A percentile compares a stretch with the other conserved stretches of the same genome.
Conservation (phyloP, 2,329 filamentous ascomycete genomes). For the Rutstroemia sp. region DNA sequence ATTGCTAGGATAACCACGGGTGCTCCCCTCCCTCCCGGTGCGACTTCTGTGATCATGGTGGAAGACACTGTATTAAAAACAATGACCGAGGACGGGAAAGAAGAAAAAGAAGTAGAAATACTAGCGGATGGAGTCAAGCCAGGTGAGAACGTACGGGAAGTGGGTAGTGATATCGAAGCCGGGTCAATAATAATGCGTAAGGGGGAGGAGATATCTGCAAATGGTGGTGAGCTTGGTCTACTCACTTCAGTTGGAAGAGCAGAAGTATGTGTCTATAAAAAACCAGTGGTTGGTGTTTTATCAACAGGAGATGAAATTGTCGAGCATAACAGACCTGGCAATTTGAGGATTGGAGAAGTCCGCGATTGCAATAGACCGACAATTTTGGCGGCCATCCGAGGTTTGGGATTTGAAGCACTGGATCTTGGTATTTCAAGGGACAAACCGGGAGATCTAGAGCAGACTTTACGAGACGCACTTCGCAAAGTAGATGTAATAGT, state of each 20-base stretch:
- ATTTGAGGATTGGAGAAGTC: slow-evolving; percentile 72
- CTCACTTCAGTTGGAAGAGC: slow-evolving; percentile 75
- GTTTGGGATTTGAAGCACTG: slow-evolving; percentile 69
- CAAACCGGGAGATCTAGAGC: slow-evolving; percentile 65
- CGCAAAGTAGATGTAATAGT: slow-evolving; percentile 73
- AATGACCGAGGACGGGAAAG: slow-evolving; percentile 69
- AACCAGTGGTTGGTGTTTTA: slow-evolving; percentile 75
- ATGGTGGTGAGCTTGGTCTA: slow-evolving; percentile 86
- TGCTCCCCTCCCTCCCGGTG: slow-evolving; percentile 79
- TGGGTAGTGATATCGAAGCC: slow-evolving; percentile 76
- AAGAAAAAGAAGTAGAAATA: slow-evolving; percentile 86
- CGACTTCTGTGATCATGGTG: slow-evolving; percentile 92
- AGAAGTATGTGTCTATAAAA: slow-evolving; percentile 64
- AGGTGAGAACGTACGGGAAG: slow-evolving; percentile 83
- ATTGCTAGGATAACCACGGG: slow-evolving; percentile 92
- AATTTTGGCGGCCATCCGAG: slow-evolving; percentile 67
- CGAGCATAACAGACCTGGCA: slow-evolving; percentile 55
- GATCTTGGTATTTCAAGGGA: slow-evolving; percentile 84
- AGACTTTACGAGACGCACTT: slow-evolving; percentile 67
- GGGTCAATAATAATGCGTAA: slow-evolving; percentile 64
- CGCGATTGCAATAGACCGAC: slow-evolving; percentile 90
- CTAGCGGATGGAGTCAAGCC: slow-evolving; percentile 65
- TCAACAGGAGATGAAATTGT: slow-evolving; percentile 96
- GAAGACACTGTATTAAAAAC: slow-evolving; percentile 79
- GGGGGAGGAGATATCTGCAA: slow-evolving; percentile 75